phyloP scores from a whole-genome alignment of 2,329 filamentous ascomycete genomes.

The Phyllosticta paracitricarpa region DNA sequence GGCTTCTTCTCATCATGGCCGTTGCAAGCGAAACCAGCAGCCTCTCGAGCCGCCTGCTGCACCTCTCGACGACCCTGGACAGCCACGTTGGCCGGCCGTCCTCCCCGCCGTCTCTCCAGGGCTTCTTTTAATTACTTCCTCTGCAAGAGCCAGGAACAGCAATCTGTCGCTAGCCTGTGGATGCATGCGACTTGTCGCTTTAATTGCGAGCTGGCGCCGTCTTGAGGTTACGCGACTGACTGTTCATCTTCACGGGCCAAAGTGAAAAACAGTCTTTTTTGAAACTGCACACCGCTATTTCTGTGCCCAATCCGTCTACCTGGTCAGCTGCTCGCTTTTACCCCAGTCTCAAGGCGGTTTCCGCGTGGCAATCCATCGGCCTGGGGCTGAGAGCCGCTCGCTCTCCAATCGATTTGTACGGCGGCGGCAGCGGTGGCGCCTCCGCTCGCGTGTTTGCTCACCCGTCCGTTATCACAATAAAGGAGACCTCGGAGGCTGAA shows the following conservation, averaged over 20 bases:
- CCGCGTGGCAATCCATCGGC: constrained; percentile 12
- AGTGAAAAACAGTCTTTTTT: not conserved
- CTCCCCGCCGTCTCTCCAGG: constrained; percentile 3
- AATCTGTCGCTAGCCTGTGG: not conserved
- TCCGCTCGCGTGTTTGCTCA: constrained; percentile 4
- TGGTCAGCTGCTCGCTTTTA: not conserved
- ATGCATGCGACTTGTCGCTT: not conserved
- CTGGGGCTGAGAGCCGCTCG: not conserved
- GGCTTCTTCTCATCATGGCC: not conserved
- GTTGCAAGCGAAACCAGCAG: constrained; percentile 5
- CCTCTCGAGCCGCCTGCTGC: not conserved
- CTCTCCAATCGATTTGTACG: not conserved
- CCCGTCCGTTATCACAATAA: not conserved
- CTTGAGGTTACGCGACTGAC: constrained; percentile 1
- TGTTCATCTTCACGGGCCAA: not conserved
- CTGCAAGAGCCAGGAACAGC: not conserved
- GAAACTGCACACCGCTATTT: constrained; percentile 9
- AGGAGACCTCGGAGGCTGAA: not conserved
- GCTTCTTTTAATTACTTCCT: not conserved
- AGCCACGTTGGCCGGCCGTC: constrained; percentile 6
- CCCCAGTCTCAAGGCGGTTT: constrained; percentile 6
- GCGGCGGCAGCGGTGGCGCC: constrained; percentile 1
- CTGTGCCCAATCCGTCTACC: constrained; percentile 5
- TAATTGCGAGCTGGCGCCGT: not conserved
- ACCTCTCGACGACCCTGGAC: constrained; percentile 1